Evolutionary conservation across 176 grass and related monocot genomes (phyloP), one percentile per base, ranked within the genome.

Genomic region (Carex littledalei): DNA sequence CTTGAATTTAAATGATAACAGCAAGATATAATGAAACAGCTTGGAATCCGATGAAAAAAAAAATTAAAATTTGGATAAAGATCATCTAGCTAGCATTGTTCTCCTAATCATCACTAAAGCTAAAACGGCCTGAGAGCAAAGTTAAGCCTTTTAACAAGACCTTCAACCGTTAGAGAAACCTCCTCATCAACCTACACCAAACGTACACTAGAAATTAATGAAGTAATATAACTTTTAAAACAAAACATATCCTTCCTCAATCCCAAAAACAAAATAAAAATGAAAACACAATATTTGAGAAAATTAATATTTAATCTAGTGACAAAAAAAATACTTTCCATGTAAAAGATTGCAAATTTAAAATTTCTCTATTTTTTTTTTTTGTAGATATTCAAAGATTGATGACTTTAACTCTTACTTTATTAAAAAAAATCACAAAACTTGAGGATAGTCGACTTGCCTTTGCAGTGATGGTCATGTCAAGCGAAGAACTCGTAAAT

Each of bases 381-480:
- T 11, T 49, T 11, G 1, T 45, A 49, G 47, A 49, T 49, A 49
- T 10, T 49, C 7, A 45, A 45, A 45, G 41, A 45, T 45, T 45
- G 41, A 45, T 8, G 41, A 45, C 39, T 41, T 41, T 6, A 47
- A 8, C 8, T 10, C 1, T 11, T 11, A 11, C 0, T 49, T 49
- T 49, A 11, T 11, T 49, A 16, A 16, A 29, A 29, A 32, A 61
- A 81, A 8, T 35, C 4, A 8, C 49, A 18, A 41, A 41, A 3
- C 13, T 41, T 62, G 52, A 14, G 3, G 14, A 14, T 53, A 45
- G 10, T 37, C 52, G 29, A 85, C 83, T 85, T 63, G 21, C 87
- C 87, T 84, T 29, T 35, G 87, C 87, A 29, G 67, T 85, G 15
- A 81, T 24, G 10, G 87, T 88, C 18, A 88, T 85, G 53, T 88